These are phyloP conservation scores for Leishmania tropica DNA, from an alignment of 208 protist genomes.

Conservation along the genomic window DNA sequence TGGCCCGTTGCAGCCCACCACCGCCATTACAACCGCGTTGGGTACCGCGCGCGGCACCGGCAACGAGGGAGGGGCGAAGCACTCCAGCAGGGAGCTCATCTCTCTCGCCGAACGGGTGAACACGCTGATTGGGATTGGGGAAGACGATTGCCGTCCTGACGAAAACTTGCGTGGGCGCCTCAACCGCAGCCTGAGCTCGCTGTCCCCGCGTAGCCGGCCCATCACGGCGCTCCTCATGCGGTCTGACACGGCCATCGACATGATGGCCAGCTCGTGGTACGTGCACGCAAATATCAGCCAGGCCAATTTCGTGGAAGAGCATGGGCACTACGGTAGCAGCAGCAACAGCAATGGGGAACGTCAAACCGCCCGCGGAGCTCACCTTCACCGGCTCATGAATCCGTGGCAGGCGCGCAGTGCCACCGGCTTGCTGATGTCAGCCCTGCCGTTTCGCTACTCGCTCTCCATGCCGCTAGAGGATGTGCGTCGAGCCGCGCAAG, in stretches of 20 bases:
- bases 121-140: background rate
- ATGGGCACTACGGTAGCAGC: conserved; percentile 1
- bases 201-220: background rate
- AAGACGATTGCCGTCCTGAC: background rate
- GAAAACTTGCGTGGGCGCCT: background rate
- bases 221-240: conserved; percentile 45
- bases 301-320: conserved; percentile 4
- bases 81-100: background rate
- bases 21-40: background rate
- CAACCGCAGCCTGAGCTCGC: background rate
- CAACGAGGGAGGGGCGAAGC: background rate
- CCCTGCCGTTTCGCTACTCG: conserved; percentile 20
- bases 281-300: conserved; percentile 1
- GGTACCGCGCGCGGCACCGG: background rate
- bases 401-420: conserved; percentile 15
- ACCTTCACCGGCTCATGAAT: background rate
- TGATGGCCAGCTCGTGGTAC: conserved; percentile 20
- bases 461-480: conserved; percentile 17
- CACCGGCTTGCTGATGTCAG: background rate
- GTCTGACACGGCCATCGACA: conserved; percentile 49
- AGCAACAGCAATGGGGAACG: background rate
- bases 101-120: background rate
- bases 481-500: conserved; percentile 12
- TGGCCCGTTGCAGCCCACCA: conserved; percentile 41
- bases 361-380: too few species aligned